Base-by-base conservation (phyloP, 2,329 filamentous ascomycete genomes). In the Penicillium sp. region DNA sequence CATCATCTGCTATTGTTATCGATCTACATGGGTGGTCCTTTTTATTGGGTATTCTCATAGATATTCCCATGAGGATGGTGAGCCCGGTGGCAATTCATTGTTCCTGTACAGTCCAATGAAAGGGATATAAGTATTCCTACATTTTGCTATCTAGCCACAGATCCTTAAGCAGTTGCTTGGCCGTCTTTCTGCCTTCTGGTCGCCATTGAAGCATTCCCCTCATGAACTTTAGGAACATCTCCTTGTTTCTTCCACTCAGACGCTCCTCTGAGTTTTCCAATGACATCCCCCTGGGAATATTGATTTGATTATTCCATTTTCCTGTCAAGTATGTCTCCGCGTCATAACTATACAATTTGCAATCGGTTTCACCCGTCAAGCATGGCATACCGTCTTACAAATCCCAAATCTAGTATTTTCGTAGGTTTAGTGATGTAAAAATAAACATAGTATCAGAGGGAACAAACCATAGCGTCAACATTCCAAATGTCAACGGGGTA, bases 401-500 rank as follows among this genome's bases (percentile, higher is more conserved):
- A 61, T 81, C 76, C 81, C 80, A 83, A 1, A 79, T 69, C 79
- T 80, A 46, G 13, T 49, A 51, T 52, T 60, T 17, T 19, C 19
- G 12, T 43, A 4, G 9, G 13, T 9, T 52, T 35, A 52, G 50
- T 19, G n/a, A 29, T 3, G 21, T 49, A 12, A 38, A 6, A 19
- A 13, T 19, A 27, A 12, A 38, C 15, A 19, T 9, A 10, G 41
- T 57, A 37, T 25, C 7, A 42, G 6, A 42, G 3, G 13, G 53
- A 19, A 56, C 75, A 69, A 67, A 81, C 80, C 79, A 83, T 76
- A 47, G 73, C 74, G 0, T 78, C 81, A 4, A 76, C 70, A 58
- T 79, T 82, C 81, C 80, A 84, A 52, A 83, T 79, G 65, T 84
- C 81, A 33, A 82, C 67, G 12, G 72, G 62, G 51, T 78, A 81